Conservation (phyloP, 192 early-diverging fungal genomes). For the Coemansia sp. region DNA sequence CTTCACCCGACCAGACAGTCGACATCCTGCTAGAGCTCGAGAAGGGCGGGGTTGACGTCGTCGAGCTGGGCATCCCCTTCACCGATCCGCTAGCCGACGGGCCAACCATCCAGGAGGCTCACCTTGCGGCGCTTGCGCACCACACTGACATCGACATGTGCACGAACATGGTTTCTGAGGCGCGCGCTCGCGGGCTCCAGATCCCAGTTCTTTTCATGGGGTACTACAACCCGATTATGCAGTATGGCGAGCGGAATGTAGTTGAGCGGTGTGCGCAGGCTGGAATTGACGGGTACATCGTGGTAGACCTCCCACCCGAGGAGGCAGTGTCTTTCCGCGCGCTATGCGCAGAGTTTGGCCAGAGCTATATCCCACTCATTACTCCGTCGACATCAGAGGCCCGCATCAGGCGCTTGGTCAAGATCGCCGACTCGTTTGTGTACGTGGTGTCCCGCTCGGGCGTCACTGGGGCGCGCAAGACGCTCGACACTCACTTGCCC, state of each 20-base stretch:
- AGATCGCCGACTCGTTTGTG: slow-evolving; percentile 89
- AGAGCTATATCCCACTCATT: slow-evolving; percentile 88
- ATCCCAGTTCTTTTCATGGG: slow-evolving; percentile 98
- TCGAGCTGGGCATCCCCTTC: slow-evolving; percentile 98
- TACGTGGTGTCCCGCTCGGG: slow-evolving; percentile 95
- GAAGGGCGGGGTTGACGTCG: slow-evolving; percentile 89
- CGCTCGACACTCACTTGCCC: slow-evolving; percentile 71
- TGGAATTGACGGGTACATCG: slow-evolving; percentile 94
- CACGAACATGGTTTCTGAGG: slow-evolving; percentile 77
- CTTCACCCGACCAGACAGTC: slow-evolving; percentile 76
- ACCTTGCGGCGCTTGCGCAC: slow-evolving; percentile 77
- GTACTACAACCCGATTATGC: slow-evolving; percentile 97
- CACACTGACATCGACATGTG: slow-evolving; percentile 79
- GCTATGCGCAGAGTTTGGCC: slow-evolving; percentile 70
- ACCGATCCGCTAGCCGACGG: slow-evolving; percentile 98
- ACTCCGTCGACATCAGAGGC: slow-evolving; percentile 90
- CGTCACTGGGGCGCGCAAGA: slow-evolving; percentile 83
- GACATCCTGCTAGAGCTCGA: slow-evolving; percentile 87
- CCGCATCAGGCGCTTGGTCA: slow-evolving; percentile 77
- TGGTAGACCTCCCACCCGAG: slow-evolving; percentile 97
- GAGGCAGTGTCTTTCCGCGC: slow-evolving; percentile 87
- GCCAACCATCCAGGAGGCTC: slow-evolving; percentile 92
- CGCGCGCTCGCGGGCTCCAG: slow-evolving; percentile 79
- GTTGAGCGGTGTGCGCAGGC: slow-evolving; percentile 82
- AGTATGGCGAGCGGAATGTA: slow-evolving; percentile 88